phyloP scores from a whole-genome alignment of 495 filamentous ascomycete species.

The Daldinia loculata region DNA sequence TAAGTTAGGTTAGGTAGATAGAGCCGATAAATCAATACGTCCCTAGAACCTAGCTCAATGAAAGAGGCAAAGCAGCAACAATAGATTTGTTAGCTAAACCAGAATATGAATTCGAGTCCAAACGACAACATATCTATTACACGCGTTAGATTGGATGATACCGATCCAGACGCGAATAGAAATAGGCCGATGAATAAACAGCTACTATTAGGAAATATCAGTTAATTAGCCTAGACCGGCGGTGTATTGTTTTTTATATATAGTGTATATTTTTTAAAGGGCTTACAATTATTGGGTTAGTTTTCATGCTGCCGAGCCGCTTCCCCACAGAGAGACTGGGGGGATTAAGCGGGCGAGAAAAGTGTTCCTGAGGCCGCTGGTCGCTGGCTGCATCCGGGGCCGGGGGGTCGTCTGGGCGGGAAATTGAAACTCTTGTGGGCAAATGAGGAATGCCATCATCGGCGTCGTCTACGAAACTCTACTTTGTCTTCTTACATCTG shows the following conservation, averaged over 20 bases:
- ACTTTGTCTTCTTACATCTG: slow-evolving; percentile 7
- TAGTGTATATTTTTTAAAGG: too few species aligned
- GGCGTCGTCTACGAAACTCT: neutral
- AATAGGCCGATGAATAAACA: neutral
- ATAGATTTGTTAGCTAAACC: slow-evolving; percentile 6
- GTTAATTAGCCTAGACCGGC: slow-evolving; percentile 18
- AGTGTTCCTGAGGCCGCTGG: slow-evolving; percentile 1
- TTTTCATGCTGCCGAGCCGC: slow-evolving; percentile 17
- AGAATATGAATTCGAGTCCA: neutral
- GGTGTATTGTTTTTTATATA: too few species aligned
- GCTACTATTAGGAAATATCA: neutral
- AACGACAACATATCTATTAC: slow-evolving; percentile 4
- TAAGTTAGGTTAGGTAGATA: too few species aligned
- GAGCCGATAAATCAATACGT: neutral
- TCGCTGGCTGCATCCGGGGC: neutral
- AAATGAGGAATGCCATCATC: slow-evolving; percentile 23
- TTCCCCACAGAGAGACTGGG: slow-evolving; percentile 28
- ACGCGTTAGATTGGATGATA: neutral
- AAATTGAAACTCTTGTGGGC: neutral
- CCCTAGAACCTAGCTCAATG: neutral
- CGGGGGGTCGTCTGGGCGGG: neutral
- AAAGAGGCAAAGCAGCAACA: neutral
- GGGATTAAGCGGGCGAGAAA: neutral
- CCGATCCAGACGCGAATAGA: neutral
- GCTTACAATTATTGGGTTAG: slow-evolving; percentile 26